Percentiles rank a stretch among this genome's conserved stretches.
phyloP scores from a whole-genome alignment of 2,329 filamentous ascomycete genomes.

The Dactylonectria estremocensis region DNA sequence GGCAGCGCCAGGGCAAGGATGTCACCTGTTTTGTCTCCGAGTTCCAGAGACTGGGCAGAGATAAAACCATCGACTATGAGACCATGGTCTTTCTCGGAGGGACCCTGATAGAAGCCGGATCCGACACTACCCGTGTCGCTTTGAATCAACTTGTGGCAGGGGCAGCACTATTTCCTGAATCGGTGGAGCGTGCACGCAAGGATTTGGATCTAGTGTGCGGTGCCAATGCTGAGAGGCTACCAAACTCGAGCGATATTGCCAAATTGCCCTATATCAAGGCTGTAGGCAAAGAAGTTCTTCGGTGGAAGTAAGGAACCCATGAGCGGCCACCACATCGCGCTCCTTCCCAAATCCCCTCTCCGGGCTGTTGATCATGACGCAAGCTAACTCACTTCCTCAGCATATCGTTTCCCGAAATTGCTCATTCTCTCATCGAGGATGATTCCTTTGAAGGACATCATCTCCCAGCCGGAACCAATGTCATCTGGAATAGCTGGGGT shows the following conservation, averaged over 20 bases:
- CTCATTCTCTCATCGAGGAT: neutral
- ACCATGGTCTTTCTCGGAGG: neutral
- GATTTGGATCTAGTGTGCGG: neutral
- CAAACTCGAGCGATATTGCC: neutral
- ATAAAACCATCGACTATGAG: too few species aligned
- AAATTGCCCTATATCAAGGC: neutral
- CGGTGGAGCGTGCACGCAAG: neutral
- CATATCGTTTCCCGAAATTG: neutral
- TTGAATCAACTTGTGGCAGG: neutral
- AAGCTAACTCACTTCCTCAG: neutral
- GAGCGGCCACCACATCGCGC: too few species aligned
- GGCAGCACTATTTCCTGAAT: neutral
- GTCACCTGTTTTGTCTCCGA: too few species aligned
- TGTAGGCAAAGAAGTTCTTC: neutral
- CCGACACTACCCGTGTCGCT: neutral
- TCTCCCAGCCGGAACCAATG: slow-evolving; percentile 13
- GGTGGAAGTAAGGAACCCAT: neutral
- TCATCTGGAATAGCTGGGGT: slow-evolving; percentile 12
- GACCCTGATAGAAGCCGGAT: neutral
- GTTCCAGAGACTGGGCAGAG: too few species aligned
- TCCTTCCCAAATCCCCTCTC: too few species aligned
- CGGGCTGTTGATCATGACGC: neutral
- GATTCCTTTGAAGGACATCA: slow-evolving; percentile 17
- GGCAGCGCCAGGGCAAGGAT: too few species aligned
- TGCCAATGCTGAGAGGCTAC: neutral